phyloP scores from a whole-genome alignment of 2,329 filamentous ascomycete genomes.

The Aureobasidium sp. region DNA sequence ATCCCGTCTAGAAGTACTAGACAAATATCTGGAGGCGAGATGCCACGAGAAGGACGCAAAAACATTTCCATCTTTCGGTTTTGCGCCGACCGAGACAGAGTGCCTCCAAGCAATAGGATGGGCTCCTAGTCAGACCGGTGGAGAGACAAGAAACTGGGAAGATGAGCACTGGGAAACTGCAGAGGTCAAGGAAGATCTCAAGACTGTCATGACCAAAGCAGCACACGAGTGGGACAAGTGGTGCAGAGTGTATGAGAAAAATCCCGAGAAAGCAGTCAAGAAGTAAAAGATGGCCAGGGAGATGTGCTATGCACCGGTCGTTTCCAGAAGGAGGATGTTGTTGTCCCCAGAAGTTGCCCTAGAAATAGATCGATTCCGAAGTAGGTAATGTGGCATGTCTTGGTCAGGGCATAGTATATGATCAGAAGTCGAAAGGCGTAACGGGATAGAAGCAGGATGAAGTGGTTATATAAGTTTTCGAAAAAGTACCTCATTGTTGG shows the following conservation, averaged over 20 bases:
- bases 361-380: not conserved
- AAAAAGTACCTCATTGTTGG: not conserved
- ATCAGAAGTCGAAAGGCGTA: not conserved
- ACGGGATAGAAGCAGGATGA: not conserved
- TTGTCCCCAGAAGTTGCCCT: not conserved
- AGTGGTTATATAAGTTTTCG: not conserved
- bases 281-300: slow-evolving; percentile 23
- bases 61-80: slow-evolving; percentile 28
- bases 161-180: slow-evolving; percentile 38
- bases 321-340: not conserved
- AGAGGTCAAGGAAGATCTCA: slow-evolving; percentile 38
- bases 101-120: slow-evolving; percentile 40
- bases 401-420: too few species aligned
- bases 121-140: slow-evolving; percentile 30
- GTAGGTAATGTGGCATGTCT: not conserved
- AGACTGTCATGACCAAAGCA: slow-evolving; percentile 33
- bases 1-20: slow-evolving; percentile 31
- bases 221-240: slow-evolving; percentile 37
- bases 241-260: slow-evolving; percentile 32
- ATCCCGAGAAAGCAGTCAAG: slow-evolving; percentile 34
- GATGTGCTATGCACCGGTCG: not conserved
- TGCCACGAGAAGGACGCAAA: slow-evolving; percentile 33
- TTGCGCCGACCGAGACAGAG: slow-evolving; percentile 33
- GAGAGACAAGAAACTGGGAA: slow-evolving; percentile 34
- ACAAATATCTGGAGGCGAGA: slow-evolving; percentile 33